Conservation (phyloP, 1,284 basidiomycete species). For the Ganoderma boninense region DNA sequence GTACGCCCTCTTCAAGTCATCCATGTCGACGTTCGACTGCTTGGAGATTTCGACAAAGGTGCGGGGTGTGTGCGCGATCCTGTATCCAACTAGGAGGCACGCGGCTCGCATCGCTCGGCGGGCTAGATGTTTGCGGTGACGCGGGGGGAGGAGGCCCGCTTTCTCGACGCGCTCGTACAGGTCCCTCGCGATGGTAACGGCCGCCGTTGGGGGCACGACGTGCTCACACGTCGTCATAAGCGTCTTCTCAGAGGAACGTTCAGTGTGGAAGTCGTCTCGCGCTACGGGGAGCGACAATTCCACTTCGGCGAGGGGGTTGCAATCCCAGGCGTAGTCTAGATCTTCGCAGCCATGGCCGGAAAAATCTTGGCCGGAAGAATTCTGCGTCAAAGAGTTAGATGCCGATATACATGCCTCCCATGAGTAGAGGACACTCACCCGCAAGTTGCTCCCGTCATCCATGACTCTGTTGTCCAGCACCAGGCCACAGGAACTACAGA, state of each 20-base stretch:
- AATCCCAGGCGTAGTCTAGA: not conserved
- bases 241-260: not conserved
- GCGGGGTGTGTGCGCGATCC: not conserved
- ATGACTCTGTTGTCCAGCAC: conserved; percentile 2
- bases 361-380: not conserved
- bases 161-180: conserved; percentile 1
- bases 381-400: not conserved
- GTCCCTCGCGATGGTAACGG: not conserved
- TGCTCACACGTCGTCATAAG: not conserved
- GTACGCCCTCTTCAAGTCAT: not conserved
- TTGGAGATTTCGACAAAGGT: not conserved
- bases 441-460: not conserved
- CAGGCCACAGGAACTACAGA: conserved; percentile 5
- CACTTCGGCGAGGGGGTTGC: not conserved
- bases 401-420: too few species aligned
- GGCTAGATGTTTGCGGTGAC: not conserved
- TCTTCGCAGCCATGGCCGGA: too few species aligned
- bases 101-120: not conserved
- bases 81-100: conserved; percentile 3
- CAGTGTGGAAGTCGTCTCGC: not conserved
- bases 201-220: not conserved
- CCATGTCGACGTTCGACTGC: not conserved
- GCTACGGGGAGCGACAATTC: not conserved
- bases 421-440: conserved; percentile 1
- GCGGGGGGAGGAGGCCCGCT: not conserved